A percentile compares a stretch with the other conserved stretches of the same genome.
Conservation (phyloP, 345 rosid species). For the Salix viminalis region DNA sequence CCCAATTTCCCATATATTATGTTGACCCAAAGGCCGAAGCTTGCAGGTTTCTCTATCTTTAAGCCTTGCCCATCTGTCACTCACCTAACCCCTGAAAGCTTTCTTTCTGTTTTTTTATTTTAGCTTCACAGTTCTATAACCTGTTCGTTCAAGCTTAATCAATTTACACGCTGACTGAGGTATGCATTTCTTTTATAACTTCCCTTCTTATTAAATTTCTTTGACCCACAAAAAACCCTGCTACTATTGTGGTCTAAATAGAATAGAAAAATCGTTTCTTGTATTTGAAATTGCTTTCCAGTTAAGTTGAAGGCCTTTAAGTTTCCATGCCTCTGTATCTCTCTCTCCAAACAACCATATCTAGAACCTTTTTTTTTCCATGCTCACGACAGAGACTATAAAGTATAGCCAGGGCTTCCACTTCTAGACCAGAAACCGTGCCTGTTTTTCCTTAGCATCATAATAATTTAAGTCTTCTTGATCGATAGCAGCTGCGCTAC, state of each 20-base stretch:
- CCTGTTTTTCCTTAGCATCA: neutral
- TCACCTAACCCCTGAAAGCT: neutral
- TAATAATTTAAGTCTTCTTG: neutral
- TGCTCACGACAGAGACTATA: neutral
- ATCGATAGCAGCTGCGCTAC: neutral
- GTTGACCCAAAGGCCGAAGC: neutral
- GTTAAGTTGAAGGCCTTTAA: neutral
- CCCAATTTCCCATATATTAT: neutral
- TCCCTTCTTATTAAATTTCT: neutral
- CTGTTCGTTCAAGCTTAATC: neutral
- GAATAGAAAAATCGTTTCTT: neutral
- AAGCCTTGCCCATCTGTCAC: neutral
- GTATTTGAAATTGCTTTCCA: conserved; percentile 7
- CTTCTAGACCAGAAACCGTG: neutral
- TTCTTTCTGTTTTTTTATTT: neutral
- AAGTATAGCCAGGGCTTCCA: neutral
- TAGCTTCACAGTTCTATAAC: neutral
- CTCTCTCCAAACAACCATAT: neutral
- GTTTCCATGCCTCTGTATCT: neutral
- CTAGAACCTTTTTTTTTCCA: neutral
- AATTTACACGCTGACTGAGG: neutral
- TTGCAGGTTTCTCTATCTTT: too few relatives aligned
- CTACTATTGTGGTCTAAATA: neutral
- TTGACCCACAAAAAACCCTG: neutral
- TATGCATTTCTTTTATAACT: neutral